These are phyloP conservation scores for Codiaeum variegatum DNA, from an alignment of 441 rosid genomes.

Conservation along the genomic window DNA sequence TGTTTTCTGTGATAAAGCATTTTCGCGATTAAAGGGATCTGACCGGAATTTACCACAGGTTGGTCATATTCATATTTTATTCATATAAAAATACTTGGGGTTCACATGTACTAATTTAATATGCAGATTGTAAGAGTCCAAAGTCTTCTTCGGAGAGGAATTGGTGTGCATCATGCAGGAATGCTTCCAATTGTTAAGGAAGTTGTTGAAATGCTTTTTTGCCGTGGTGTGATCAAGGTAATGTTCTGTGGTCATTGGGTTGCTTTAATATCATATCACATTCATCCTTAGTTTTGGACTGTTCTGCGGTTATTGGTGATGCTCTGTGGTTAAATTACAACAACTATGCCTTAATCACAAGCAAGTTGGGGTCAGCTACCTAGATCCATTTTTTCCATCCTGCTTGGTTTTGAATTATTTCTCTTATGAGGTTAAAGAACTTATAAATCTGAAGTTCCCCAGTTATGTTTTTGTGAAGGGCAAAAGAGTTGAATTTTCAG, in stretches of 20 bases:
- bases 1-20: conserved; percentile 93
- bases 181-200: conserved; percentile 99
- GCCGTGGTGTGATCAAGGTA: conserved; percentile 98
- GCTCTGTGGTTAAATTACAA: conserved; percentile 9
- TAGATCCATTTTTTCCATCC: too few relatives aligned
- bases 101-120: conserved; percentile 25
- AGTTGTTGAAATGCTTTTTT: conserved; percentile 98
- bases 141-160: conserved; percentile 83
- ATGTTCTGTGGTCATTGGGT: conserved; percentile 6
- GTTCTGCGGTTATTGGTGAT: not conserved
- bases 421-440: conserved; percentile 10
- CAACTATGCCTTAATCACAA: too few relatives aligned
- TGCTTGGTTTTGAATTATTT: too few relatives aligned
- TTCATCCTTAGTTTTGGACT: conserved; percentile 13
- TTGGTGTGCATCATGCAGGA: conserved; percentile 99
- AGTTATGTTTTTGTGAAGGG: not conserved
- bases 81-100: conserved; percentile 15
- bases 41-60: conserved; percentile 98
- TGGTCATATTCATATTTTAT: conserved; percentile 24
- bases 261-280: not conserved
- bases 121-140: conserved; percentile 86
- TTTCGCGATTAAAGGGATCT: conserved; percentile 93
- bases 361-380: too few relatives aligned
- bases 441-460: not conserved
- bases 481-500: conserved; percentile 11